Evolutionary conservation across 495 filamentous ascomycete genomes (phyloP).

Genomic region (Bathelium albidoporum): DNA sequence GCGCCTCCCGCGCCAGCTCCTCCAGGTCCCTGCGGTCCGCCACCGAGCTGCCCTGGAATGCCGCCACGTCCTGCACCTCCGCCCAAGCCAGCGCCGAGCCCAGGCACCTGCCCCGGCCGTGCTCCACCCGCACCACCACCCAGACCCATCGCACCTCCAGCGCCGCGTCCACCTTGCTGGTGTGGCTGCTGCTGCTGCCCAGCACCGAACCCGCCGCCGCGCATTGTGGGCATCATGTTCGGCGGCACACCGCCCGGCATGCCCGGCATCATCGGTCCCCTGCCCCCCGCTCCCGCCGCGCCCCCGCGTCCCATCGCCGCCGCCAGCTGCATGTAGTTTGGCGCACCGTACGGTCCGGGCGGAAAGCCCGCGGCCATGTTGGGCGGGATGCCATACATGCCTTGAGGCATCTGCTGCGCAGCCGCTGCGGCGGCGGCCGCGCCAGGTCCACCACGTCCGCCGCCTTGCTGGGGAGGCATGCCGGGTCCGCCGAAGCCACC

Average conservation of each 20-base stretch:
- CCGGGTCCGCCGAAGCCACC: slow-evolving; percentile 72
- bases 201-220: slow-evolving; percentile 33
- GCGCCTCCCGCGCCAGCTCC: slow-evolving; percentile 20
- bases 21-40: slow-evolving; percentile 30
- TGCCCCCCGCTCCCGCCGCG: slow-evolving; percentile 46
- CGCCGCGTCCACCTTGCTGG: slow-evolving; percentile 34
- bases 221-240: slow-evolving; percentile 59
- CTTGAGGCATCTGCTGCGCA: slow-evolving; percentile 72
- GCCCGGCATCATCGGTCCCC: slow-evolving; percentile 59
- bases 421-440: slow-evolving; percentile 40
- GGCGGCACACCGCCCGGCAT: slow-evolving; percentile 51
- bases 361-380: slow-evolving; percentile 56
- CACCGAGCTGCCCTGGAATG: slow-evolving; percentile 34
- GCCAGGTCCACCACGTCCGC: slow-evolving; percentile 72
- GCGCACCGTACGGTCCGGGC: slow-evolving; percentile 19
- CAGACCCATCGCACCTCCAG: slow-evolving; percentile 31
- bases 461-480: slow-evolving; percentile 75
- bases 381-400: slow-evolving; percentile 61
- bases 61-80: slow-evolving; percentile 42
- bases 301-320: slow-evolving; percentile 53
- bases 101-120: slow-evolving; percentile 29
- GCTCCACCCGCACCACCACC: slow-evolving; percentile 20
- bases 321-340: slow-evolving; percentile 33
- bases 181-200: slow-evolving; percentile 42
- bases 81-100: neutral